Conservation (phyloP, 164 flowering plant species). For the Liriodendron chinense region DNA sequence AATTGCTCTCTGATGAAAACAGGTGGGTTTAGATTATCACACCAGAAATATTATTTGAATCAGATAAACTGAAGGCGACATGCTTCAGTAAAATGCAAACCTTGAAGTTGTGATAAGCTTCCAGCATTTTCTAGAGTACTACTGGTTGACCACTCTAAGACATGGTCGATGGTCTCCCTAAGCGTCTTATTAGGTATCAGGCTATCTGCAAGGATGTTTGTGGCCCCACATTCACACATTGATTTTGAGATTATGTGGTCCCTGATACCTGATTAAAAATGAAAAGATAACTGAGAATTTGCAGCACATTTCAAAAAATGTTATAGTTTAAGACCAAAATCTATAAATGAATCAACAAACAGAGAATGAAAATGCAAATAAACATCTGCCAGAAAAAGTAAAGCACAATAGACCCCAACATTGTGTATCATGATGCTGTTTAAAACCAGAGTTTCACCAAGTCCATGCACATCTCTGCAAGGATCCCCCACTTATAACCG, state of each 20-base stretch:
- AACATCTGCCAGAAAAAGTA: no score
- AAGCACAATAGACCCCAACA: neutral
- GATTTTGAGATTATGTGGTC: constrained; percentile 74
- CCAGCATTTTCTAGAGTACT: constrained; percentile 64
- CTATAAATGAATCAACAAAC: neutral
- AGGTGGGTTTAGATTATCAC: neutral
- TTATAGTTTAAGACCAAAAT: neutral
- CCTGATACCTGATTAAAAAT: constrained; percentile 67
- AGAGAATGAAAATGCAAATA: neutral
- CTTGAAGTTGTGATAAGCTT: constrained; percentile 68
- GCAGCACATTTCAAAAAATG: no score
- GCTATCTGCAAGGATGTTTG: constrained; percentile 83
- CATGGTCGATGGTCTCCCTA: constrained; percentile 74
- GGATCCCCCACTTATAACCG: neutral
- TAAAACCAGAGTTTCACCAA: neutral
- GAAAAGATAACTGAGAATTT: neutral
- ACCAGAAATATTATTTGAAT: neutral
- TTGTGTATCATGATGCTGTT: neutral
- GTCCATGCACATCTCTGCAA: neutral
- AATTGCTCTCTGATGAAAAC: constrained; percentile 58
- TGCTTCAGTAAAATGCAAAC: constrained; percentile 25
- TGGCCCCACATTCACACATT: constrained; percentile 81
- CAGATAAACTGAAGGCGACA: neutral
- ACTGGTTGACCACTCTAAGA: constrained; percentile 72
- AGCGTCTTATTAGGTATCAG: constrained; percentile 92